phyloP scores from a whole-genome alignment of 2,329 filamentous ascomycete species.

The Epichloe hybrida region DNA sequence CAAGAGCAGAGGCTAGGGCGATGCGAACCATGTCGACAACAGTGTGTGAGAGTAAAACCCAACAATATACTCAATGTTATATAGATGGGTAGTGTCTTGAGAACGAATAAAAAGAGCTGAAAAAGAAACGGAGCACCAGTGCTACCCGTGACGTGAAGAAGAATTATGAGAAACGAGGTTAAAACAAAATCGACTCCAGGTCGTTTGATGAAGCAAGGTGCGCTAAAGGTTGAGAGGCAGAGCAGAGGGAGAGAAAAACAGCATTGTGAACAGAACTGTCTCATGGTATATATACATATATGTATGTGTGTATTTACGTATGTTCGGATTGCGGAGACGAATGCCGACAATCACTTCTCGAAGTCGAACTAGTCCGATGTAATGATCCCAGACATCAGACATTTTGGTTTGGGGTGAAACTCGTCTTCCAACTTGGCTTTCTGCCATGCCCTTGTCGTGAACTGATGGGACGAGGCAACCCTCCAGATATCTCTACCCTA shows the following conservation, averaged over 20 bases:
- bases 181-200: constrained; percentile 2
- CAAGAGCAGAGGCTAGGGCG: constrained; percentile 11
- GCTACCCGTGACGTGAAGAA: background rate
- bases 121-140: background rate
- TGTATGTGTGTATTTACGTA: background rate
- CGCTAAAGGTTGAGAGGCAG: background rate
- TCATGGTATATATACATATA: no score
- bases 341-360: background rate
- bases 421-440: constrained; percentile 1
- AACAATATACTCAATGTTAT: no score
- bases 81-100: no score
- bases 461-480: background rate
- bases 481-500: background rate
- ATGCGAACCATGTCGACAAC: constrained; percentile 14
- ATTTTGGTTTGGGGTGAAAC: background rate
- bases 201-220: background rate
- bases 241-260: no score
- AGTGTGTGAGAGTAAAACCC: background rate
- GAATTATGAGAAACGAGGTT: background rate
- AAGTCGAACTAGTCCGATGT: background rate
- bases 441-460: background rate
- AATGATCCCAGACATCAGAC: background rate
- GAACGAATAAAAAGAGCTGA: background rate
- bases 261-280: no score
- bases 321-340: background rate